Percentiles rank a stretch among this genome's conserved stretches.
phyloP scores from a whole-genome alignment of 1,284 basidiomycete species.

The Malassezia restricta region DNA sequence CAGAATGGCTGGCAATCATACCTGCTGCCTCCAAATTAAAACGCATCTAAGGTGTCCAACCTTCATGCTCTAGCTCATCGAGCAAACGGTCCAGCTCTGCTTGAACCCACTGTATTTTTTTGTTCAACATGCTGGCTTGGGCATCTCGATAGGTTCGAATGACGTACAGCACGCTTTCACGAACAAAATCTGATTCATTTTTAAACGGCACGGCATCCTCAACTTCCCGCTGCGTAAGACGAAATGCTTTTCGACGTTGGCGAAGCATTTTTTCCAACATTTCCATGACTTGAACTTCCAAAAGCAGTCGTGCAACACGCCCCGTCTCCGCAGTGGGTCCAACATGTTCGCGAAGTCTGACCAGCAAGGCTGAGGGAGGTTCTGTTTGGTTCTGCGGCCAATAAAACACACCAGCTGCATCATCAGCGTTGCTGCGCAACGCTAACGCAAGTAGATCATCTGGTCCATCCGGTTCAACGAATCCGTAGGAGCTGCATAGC shows the following conservation, averaged over 20 bases:
- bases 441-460: constrained; percentile 32
- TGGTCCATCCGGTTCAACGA: constrained; percentile 16
- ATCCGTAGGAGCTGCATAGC: constrained; percentile 32
- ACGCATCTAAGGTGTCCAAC: not conserved
- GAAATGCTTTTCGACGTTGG: not conserved
- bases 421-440: constrained; percentile 2
- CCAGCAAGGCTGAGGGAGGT: constrained; percentile 14
- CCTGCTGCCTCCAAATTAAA: constrained; percentile 9
- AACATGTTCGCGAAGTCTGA: not conserved
- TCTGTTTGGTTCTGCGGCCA: not conserved
- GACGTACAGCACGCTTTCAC: not conserved
- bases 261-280: constrained; percentile 4
- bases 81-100: not conserved
- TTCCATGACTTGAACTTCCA: constrained; percentile 1
- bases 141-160: constrained; percentile 15
- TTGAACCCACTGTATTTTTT: not conserved
- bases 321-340: not conserved
- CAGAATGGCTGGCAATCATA: constrained; percentile 27
- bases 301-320: not conserved
- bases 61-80: not conserved
- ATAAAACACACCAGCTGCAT: not conserved
- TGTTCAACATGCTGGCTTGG: not conserved
- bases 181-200: not conserved
- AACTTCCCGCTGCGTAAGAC: not conserved
- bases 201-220: constrained; percentile 2